Conservation (phyloP, 2,329 filamentous ascomycete genomes). For the Hawksworthiomyces lignivorus region DNA sequence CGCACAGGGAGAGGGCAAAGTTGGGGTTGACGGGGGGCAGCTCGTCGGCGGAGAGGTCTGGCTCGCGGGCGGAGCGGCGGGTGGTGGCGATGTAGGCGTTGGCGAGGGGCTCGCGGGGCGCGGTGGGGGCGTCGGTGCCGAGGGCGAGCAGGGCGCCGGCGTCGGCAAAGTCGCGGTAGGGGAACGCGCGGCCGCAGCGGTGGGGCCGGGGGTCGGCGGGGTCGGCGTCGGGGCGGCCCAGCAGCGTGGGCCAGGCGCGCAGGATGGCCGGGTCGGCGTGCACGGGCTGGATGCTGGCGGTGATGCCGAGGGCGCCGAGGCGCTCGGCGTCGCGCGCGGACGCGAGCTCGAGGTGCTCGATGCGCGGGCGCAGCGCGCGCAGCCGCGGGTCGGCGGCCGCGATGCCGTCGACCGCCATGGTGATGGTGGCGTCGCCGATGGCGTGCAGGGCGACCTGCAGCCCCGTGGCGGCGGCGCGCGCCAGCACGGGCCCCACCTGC, state of each 20-base stretch:
- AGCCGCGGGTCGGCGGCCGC: too few relatives aligned
- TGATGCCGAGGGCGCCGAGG: slow-evolving; percentile 52
- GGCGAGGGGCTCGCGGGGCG: slow-evolving; percentile 43
- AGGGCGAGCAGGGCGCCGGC: slow-evolving; percentile 47
- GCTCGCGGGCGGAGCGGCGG: slow-evolving; percentile 45
- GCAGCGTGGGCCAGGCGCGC: slow-evolving; percentile 50
- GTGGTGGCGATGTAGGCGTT: slow-evolving; percentile 55
- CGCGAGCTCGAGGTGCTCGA: slow-evolving; percentile 58
- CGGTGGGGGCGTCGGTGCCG: slow-evolving; percentile 53
- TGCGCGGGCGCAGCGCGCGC: slow-evolving; percentile 50
- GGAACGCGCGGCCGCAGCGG: slow-evolving; percentile 51
- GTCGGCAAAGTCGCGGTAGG: slow-evolving; percentile 54
- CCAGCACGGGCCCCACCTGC: slow-evolving; percentile 45
- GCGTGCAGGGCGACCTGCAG: slow-evolving; percentile 58
- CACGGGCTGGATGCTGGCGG: slow-evolving; percentile 50
- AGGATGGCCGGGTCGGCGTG: slow-evolving; percentile 55
- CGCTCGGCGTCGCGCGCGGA: slow-evolving; percentile 45
- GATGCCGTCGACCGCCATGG: slow-evolving; percentile 49
- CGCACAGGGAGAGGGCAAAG: slow-evolving; percentile 44
- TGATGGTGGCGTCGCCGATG: slow-evolving; percentile 54
- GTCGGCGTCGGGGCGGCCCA: too few relatives aligned
- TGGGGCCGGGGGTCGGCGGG: too few relatives aligned
- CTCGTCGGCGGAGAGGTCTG: slow-evolving; percentile 26
- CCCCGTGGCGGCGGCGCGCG: slow-evolving; percentile 42
- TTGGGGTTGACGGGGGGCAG: slow-evolving; percentile 38